These are phyloP conservation scores for Lactarius sanguifluus DNA, from an alignment of 768 basidiomycete genomes.

Conservation along the genomic window DNA sequence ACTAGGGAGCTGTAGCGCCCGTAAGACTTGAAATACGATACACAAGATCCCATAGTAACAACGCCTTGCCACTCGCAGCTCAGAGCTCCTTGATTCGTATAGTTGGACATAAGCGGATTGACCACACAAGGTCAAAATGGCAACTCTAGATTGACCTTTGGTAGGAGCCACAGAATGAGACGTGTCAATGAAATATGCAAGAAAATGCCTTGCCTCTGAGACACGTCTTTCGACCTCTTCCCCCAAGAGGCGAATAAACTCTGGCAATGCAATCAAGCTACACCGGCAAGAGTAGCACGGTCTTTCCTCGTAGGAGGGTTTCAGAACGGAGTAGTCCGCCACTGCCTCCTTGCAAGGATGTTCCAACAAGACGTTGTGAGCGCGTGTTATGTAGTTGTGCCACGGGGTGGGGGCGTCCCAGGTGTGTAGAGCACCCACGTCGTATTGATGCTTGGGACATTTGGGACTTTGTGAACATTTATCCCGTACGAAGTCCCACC, in stretches of 20 bases:
- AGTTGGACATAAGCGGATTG: background rate
- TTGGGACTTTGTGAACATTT: too few species aligned
- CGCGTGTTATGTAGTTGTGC: background rate
- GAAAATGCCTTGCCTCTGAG: background rate
- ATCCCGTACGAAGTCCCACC: background rate
- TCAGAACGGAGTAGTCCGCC: background rate
- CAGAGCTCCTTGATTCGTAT: background rate
- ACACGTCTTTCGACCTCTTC: conserved; percentile 12
- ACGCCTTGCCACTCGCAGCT: background rate
- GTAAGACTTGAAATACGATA: background rate
- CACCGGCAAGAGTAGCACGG: background rate
- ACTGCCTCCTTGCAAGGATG: conserved; percentile 1
- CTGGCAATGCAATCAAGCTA: background rate
- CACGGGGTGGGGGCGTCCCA: background rate
- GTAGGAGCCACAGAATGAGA: background rate
- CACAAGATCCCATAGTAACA: background rate
- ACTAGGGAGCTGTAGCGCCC: background rate
- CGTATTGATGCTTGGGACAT: background rate
- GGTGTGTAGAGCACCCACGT: background rate
- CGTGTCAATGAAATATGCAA: background rate
- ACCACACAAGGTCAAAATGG: conserved; percentile 2
- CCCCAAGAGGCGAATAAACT: conserved; percentile 4
- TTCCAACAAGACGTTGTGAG: background rate
- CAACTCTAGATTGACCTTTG: conserved; percentile 5
- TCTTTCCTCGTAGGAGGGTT: background rate